Evolutionary conservation across 768 basidiomycete genomes (phyloP).

Genomic region (Rhodosporidiobolus sp.): DNA sequence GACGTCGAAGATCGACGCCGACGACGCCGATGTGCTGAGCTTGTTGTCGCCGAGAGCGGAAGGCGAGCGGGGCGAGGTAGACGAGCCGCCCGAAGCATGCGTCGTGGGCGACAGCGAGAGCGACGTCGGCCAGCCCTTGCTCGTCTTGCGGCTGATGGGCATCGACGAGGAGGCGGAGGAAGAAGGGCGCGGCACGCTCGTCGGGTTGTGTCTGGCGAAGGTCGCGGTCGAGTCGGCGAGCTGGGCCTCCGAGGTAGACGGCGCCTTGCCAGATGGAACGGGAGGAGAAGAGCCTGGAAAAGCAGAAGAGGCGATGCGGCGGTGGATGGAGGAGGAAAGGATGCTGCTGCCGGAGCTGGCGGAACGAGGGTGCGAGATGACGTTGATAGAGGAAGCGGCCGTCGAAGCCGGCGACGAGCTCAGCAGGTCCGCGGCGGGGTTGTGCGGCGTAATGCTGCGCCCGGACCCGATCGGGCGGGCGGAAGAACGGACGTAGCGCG

Average conservation of each 20-base stretch:
- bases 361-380: constrained; percentile 16
- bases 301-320: neutral
- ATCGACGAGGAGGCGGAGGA: neutral
- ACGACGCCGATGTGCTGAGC: constrained; percentile 9
- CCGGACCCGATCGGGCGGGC: neutral
- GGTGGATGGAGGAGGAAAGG: constrained; percentile 30
- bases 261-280: constrained; percentile 9
- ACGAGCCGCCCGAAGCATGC: neutral
- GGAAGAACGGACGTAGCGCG: constrained; percentile 17
- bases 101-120: no score
- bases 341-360: constrained; percentile 26
- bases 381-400: constrained; percentile 12
- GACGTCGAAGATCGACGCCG: constrained; percentile 22
- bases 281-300: constrained; percentile 1
- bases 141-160: neutral
- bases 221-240: constrained; percentile 26
- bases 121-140: neutral
- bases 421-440: constrained; percentile 1
- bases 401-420: constrained; percentile 30
- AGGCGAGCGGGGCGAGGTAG: neutral
- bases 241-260: constrained; percentile 30
- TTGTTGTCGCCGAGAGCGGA: neutral
- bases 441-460: neutral
- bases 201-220: constrained; percentile 14
- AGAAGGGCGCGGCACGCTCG: neutral